A percentile compares a stretch with the other conserved stretches of the same genome.
Conservation (phyloP, 768 basidiomycete species). For the Cyclocybe aegerita region DNA sequence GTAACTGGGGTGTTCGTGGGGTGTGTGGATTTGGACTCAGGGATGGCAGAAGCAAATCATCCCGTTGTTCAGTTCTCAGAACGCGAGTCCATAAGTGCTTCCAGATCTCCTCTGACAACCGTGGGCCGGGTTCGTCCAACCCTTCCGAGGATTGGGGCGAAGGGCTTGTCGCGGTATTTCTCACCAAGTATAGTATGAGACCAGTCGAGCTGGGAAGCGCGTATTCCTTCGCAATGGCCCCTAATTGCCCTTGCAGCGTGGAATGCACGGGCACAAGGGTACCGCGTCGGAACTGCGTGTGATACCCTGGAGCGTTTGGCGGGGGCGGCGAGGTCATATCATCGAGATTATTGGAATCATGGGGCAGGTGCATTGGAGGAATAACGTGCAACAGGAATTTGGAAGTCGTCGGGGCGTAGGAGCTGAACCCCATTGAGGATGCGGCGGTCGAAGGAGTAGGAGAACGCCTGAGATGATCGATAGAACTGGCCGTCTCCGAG, state of each 20-base stretch:
- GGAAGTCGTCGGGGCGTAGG: conserved; percentile 46
- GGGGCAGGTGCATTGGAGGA: conserved; percentile 72
- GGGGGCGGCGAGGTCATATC: conserved; percentile 53
- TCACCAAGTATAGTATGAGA: conserved; percentile 78
- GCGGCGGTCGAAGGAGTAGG: conserved; percentile 50
- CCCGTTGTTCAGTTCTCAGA: conserved; percentile 54
- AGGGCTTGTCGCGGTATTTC: conserved; percentile 21
- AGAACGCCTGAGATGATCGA: conserved; percentile 44
- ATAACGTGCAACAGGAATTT: conserved; percentile 82
- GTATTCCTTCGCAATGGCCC: conserved; percentile 91
- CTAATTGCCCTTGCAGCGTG: conserved; percentile 78
- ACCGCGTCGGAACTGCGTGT: conserved; percentile 78
- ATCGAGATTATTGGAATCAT: conserved; percentile 49
- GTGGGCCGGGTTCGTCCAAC: conserved; percentile 66
- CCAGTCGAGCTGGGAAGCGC: conserved; percentile 86
- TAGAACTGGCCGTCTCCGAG: conserved; percentile 28
- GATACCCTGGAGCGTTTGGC: conserved; percentile 67
- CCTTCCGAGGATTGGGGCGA: conserved; percentile 21
- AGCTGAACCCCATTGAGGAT: conserved; percentile 34
- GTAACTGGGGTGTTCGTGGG: conserved; percentile 28
- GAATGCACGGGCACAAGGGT: conserved; percentile 85
- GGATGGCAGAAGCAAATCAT: conserved; percentile 35
- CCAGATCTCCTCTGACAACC: conserved; percentile 88
- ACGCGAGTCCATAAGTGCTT: conserved; percentile 80
- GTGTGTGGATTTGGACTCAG: conserved; percentile 36